These are phyloP conservation scores for Byssochlamys sp. DNA, from an alignment of 2,329 filamentous ascomycete species.

Conservation along the genomic window DNA sequence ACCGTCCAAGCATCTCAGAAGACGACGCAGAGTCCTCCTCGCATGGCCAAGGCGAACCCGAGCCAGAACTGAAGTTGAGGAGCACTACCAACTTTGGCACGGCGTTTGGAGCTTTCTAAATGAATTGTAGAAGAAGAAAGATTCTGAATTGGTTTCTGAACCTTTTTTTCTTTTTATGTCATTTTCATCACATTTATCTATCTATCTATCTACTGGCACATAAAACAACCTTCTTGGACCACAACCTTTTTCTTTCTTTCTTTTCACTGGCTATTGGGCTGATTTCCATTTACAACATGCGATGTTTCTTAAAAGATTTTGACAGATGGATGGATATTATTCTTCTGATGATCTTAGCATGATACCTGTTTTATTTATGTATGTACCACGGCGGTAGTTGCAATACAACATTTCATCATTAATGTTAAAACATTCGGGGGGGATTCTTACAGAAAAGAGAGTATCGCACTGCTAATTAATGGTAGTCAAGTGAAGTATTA, in stretches of 20 bases:
- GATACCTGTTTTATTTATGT: neutral
- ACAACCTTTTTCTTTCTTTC: neutral
- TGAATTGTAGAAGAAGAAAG: constrained; percentile 8
- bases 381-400: no score
- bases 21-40: constrained; percentile 16
- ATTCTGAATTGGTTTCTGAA: constrained; percentile 4
- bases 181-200: neutral
- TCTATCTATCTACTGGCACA: neutral
- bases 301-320: neutral
- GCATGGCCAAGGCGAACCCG: constrained; percentile 16
- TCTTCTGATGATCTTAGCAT: neutral
- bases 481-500: no score
- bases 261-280: neutral
- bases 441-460: no score
- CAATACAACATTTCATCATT: no score
- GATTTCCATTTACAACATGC: neutral
- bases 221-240: neutral
- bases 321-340: neutral
- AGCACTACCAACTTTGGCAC: constrained; percentile 40
- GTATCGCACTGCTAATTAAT: no score
- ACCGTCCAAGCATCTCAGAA: constrained; percentile 13
- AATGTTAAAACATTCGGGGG: no score
- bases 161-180: constrained; percentile 1
- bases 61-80: constrained; percentile 34
- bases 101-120: constrained; percentile 28